Evolutionary conservation across 768 basidiomycete species (phyloP), one percentile per base, ranked within the genome.

Genomic region (Amanita pallidorosea): DNA sequence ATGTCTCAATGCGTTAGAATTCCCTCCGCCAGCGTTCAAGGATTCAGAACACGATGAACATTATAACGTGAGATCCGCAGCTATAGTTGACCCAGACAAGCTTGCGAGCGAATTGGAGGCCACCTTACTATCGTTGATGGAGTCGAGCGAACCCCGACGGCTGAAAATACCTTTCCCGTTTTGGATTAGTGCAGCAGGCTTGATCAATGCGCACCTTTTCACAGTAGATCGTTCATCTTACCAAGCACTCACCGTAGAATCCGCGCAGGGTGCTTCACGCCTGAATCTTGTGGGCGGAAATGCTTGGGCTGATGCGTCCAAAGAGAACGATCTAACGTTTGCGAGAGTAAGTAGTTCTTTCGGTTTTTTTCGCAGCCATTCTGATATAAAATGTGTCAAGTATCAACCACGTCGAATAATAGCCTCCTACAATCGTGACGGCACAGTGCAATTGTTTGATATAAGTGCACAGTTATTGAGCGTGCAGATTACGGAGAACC

Each of bases 401-500:
- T 77, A 74, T 55, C 79, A 85, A 60, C 76, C 74, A 12, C 79
- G 73, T 56, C 77, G 86, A 18, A 62, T 93, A 4, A 65, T 88
- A 17, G 63, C 86, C 2, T 85, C 84, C 0, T 70, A 69, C 49
- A 80, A 87, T 58, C 65, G 67, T 8, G 81, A 91, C 60, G 67
- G 81, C 17, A 75, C 73, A 4, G 65, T 93, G 17, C 77, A 75
- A 49, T 86, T 93, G 63, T 79, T 80, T 56, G 90, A 95, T 62
- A 63, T 83, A 37, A 88, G 87, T 49, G 73, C 80, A 4, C 81
- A 85, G 25, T 70, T 90, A 2, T 66, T 89, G 3, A 48, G 35
- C 27, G 36, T 38, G 66, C 77, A 33, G 27, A 43, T 43, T 65
- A 67, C 42, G 59, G 47, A 48, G 17, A 27, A 48, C 15, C 17